Conservation (phyloP, 352 stramenopile genomes). For the Globisporangium paddicum region DNA sequence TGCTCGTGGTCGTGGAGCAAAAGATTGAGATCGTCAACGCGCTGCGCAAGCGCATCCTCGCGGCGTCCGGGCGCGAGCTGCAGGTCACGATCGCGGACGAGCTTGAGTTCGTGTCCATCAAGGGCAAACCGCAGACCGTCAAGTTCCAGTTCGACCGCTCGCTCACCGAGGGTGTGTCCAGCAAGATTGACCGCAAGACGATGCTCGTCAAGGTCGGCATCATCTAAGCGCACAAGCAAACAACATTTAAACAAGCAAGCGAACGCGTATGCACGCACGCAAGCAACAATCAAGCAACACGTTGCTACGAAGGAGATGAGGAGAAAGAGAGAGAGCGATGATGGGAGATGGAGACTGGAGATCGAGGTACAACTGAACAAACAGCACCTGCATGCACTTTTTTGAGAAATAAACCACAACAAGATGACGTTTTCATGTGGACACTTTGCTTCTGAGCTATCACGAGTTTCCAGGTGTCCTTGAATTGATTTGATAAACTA, state of each 20-base stretch:
- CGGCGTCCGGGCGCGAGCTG: slow-evolving; percentile 50
- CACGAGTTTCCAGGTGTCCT: no score
- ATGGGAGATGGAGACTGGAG: not conserved
- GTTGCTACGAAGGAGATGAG: not conserved
- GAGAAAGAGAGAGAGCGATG: not conserved
- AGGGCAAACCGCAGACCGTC: slow-evolving; percentile 58
- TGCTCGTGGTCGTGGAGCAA: slow-evolving; percentile 64
- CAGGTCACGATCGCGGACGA: slow-evolving; percentile 60
- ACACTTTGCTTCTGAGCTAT: no score
- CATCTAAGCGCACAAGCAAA: slow-evolving; percentile 31
- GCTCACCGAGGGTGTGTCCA: slow-evolving; percentile 51
- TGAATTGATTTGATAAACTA: no score
- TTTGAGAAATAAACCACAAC: not conserved
- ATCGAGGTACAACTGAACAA: not conserved
- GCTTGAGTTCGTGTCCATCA: slow-evolving; percentile 67
- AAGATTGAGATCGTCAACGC: slow-evolving; percentile 81
- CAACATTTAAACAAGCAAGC: not conserved
- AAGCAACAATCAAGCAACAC: not conserved
- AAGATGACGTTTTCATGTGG: slow-evolving; percentile 2
- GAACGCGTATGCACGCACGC: not conserved
- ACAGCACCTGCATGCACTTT: slow-evolving; percentile 1
- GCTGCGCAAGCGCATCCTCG: slow-evolving; percentile 61
- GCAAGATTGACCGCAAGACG: slow-evolving; percentile 66
- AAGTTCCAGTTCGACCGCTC: slow-evolving; percentile 69
- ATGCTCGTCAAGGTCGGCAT: slow-evolving; percentile 73